Percentiles rank a stretch among this genome's conserved stretches.
phyloP scores from a whole-genome alignment of 2,329 filamentous ascomycete genomes.

The Microdochium paspali region DNA sequence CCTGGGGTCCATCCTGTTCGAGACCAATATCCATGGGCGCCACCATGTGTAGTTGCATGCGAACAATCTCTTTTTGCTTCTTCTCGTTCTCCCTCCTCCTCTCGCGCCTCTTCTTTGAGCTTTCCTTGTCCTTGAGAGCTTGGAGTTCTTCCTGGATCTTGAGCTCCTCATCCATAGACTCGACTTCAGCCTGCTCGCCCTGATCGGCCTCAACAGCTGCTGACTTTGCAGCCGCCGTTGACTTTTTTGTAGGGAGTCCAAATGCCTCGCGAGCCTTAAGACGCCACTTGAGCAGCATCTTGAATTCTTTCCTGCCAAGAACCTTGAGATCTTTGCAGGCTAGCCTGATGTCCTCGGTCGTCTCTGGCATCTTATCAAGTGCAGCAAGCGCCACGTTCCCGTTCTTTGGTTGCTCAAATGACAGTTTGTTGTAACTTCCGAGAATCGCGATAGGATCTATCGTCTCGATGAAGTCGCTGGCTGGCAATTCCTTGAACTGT shows the following conservation, averaged over 20 bases:
- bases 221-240: constrained; percentile 27
- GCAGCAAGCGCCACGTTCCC: constrained; percentile 82
- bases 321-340: constrained; percentile 83
- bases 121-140: constrained; percentile 70
- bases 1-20: constrained; percentile 71
- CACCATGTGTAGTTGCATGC: constrained; percentile 96
- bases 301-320: constrained; percentile 89
- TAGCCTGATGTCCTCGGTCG: constrained; percentile 68
- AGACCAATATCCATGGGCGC: constrained; percentile 93
- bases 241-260: constrained; percentile 70
- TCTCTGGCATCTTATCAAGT: constrained; percentile 76
- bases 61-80: constrained; percentile 89
- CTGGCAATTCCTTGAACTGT: constrained; percentile 80
- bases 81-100: constrained; percentile 82
- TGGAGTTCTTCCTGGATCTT: constrained; percentile 83
- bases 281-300: constrained; percentile 80
- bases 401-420: constrained; percentile 70
- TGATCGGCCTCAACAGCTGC: constrained; percentile 40
- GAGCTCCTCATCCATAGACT: constrained; percentile 90
- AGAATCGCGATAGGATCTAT: constrained; percentile 88
- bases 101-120: constrained; percentile 69
- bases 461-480: constrained; percentile 90
- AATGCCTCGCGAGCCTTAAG: constrained; percentile 85
- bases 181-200: constrained; percentile 74
- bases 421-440: constrained; percentile 73